These are phyloP conservation scores for Rhodotorula toruloides DNA, from an alignment of 768 basidiomycete species.

Conservation along the genomic window DNA sequence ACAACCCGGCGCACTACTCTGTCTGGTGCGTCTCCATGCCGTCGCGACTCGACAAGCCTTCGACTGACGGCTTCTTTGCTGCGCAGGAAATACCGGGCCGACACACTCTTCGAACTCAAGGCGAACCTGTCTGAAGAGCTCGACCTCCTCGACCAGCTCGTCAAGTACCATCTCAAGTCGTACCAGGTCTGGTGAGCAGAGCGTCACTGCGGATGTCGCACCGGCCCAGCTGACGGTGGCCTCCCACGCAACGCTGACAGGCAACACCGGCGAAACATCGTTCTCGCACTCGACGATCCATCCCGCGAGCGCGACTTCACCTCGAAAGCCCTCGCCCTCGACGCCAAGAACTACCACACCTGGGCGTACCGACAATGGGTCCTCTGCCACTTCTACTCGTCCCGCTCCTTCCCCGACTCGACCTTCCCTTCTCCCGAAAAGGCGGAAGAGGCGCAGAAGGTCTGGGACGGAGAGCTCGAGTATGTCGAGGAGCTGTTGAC, in stretches of 20 bases:
- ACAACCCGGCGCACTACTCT: slow-evolving; percentile 94
- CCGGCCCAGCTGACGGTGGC: background rate
- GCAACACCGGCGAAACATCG: slow-evolving; percentile 51
- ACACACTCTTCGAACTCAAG: slow-evolving; percentile 67
- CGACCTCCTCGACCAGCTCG: slow-evolving; percentile 77
- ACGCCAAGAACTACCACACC: slow-evolving; percentile 97
- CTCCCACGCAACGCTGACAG: slow-evolving; percentile 34
- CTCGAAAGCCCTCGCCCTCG: slow-evolving; percentile 62
- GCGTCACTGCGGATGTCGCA: background rate
- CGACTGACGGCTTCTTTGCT: background rate
- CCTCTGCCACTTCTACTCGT: slow-evolving; percentile 63
- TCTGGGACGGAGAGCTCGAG: slow-evolving; percentile 67
- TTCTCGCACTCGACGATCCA: slow-evolving; percentile 46
- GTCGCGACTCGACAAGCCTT: background rate
- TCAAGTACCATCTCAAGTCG: slow-evolving; percentile 77
- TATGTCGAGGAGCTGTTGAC: slow-evolving; percentile 66
- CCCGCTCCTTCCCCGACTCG: slow-evolving; percentile 4
- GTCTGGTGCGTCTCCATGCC: slow-evolving; percentile 65
- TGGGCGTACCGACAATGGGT: slow-evolving; percentile 98
- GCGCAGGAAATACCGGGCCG: slow-evolving; percentile 87
- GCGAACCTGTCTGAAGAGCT: slow-evolving; percentile 72
- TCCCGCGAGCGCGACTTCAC: slow-evolving; percentile 71
- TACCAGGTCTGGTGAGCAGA: slow-evolving; percentile 85
- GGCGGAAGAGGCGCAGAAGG: slow-evolving; percentile 9
- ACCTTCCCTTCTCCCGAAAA: background rate